phyloP scores from a whole-genome alignment of 2,329 filamentous ascomycete genomes.

The Aspergillus eucalypticola region DNA sequence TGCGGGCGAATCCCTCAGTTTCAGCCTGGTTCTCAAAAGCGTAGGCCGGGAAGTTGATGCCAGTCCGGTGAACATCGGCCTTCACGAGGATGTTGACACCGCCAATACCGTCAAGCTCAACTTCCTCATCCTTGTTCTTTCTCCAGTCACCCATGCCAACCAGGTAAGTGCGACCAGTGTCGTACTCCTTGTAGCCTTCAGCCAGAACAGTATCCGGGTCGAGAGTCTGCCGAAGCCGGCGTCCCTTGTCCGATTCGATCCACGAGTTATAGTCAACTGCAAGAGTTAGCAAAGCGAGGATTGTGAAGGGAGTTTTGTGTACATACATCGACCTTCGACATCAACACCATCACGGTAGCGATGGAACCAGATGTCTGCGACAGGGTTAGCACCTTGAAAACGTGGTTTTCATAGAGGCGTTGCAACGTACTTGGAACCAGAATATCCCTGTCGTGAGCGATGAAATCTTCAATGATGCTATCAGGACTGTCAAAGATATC shows the following conservation, averaged over 20 bases:
- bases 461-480: conserved; percentile 90
- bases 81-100: conserved; percentile 98
- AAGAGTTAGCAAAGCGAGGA: conserved; percentile 22
- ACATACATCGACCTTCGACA: conserved; percentile 90
- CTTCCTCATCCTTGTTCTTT: conserved; percentile 86
- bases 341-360: conserved; percentile 72
- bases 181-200: conserved; percentile 93
- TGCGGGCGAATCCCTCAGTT: conserved; percentile 97
- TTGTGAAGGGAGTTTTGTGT: not conserved
- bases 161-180: conserved; percentile 89
- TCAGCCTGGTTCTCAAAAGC: conserved; percentile 98
- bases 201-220: conserved; percentile 81
- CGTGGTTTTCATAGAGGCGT: not conserved
- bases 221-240: conserved; percentile 70
- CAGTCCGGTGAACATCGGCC: conserved; percentile 92
- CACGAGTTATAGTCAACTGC: conserved; percentile 98
- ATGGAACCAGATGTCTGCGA: conserved; percentile 64
- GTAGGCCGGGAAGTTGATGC: conserved; percentile 96
- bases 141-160: conserved; percentile 89
- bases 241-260: conserved; percentile 86
- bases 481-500: conserved; percentile 90
- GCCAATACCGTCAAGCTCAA: conserved; percentile 91
- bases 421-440: conserved; percentile 81
- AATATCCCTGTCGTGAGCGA: conserved; percentile 88
- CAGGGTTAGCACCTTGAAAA: conserved; percentile 16